Conservation (phyloP, 768 basidiomycete genomes). For the Leccinum uliginosum region DNA sequence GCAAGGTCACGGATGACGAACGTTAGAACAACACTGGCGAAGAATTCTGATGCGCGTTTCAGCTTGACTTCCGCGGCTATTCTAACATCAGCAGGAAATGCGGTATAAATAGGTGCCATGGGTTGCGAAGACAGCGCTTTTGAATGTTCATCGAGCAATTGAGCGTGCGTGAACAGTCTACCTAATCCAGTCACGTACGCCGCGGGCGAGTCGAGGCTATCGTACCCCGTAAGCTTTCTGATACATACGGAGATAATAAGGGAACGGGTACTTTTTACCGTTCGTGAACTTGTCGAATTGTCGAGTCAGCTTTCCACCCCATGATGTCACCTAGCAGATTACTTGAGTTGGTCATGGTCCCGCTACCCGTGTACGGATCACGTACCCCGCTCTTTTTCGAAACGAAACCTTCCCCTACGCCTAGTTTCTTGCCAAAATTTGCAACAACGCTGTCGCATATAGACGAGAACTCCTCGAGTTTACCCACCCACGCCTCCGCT, state of each 20-base stretch:
- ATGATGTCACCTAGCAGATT: slow-evolving; percentile 46
- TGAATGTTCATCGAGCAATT: slow-evolving; percentile 85
- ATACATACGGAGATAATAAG: slow-evolving; percentile 3
- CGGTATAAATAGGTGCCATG: slow-evolving; percentile 66
- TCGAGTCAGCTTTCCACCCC: slow-evolving; percentile 70
- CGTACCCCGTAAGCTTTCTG: slow-evolving; percentile 12
- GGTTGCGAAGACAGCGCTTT: slow-evolving; percentile 65
- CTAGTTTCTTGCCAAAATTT: slow-evolving; percentile 83
- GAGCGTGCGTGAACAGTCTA: slow-evolving; percentile 67
- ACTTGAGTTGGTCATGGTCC: slow-evolving; percentile 9
- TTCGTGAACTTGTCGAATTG: slow-evolving; percentile 82
- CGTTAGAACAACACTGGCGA: slow-evolving; percentile 80
- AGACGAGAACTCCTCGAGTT: slow-evolving; percentile 75
- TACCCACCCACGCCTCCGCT: slow-evolving; percentile 71
- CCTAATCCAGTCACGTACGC: slow-evolving; percentile 75
- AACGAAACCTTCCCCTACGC: slow-evolving; percentile 83
- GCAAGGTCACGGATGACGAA: slow-evolving; percentile 89
- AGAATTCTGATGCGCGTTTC: slow-evolving; percentile 85
- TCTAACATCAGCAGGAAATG: slow-evolving; percentile 63
- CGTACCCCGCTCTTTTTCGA: slow-evolving; percentile 69
- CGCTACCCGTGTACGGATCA: slow-evolving; percentile 4
- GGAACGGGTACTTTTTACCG: slow-evolving; percentile 71
- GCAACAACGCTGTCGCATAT: slow-evolving; percentile 78
- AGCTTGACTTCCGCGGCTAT: slow-evolving; percentile 66
- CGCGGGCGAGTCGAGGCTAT: slow-evolving; percentile 83